A percentile compares a stretch with the other conserved stretches of the same genome.
These are phyloP conservation scores for Mycena crocata DNA, from an alignment of 768 basidiomycete species.

Conservation along the genomic window DNA sequence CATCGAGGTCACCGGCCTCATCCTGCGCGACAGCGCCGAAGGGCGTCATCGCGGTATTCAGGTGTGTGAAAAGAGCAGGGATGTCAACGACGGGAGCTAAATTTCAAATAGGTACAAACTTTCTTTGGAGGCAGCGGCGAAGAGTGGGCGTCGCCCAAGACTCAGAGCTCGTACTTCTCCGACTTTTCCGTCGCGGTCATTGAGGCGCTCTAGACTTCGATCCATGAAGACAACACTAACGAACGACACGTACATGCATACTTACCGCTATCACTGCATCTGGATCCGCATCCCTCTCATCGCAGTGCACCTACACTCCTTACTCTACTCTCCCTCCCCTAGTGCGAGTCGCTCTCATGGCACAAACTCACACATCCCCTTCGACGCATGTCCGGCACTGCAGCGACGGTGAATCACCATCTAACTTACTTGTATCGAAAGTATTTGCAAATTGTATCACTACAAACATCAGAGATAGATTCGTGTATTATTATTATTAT, in stretches of 20 bases:
- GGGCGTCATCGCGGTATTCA: constrained; percentile 74
- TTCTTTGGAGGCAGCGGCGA: constrained; percentile 72
- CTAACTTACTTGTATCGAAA: too few species aligned
- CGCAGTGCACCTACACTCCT: background rate
- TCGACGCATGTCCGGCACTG: constrained; percentile 4
- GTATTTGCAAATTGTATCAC: too few species aligned
- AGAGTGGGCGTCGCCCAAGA: constrained; percentile 69
- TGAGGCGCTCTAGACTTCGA: constrained; percentile 50
- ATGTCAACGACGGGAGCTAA: too few species aligned
- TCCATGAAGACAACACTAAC: constrained; percentile 17
- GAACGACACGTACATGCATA: constrained; percentile 19
- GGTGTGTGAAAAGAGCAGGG: too few species aligned
- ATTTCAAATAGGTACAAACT: constrained; percentile 76
- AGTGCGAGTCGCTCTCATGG: constrained; percentile 8
- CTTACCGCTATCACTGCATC: constrained; percentile 17
- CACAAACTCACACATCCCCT: too few species aligned
- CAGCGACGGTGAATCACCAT: too few species aligned
- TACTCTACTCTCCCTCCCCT: constrained; percentile 2
- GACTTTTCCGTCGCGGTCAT: constrained; percentile 77
- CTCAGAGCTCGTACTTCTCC: constrained; percentile 73
- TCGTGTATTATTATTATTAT: too few species aligned
- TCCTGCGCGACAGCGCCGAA: constrained; percentile 59
- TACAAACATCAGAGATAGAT: too few species aligned
- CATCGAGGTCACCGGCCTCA: constrained; percentile 66
- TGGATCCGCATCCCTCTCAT: too few species aligned